These are phyloP conservation scores for Plasmodium blacklocki DNA, from an alignment of 169 alveolate genomes.

Conservation along the genomic window DNA sequence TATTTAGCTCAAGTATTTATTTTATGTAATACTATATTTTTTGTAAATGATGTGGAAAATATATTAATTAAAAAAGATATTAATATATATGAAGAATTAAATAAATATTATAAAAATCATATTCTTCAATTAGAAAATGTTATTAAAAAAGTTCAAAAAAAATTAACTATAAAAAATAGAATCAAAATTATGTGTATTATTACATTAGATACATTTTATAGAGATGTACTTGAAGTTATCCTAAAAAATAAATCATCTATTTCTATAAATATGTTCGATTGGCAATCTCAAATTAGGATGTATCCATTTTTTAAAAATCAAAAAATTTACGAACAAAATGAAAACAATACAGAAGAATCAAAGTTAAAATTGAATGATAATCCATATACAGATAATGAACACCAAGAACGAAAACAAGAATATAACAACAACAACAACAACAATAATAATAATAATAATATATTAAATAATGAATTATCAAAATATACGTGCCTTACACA, in stretches of 20 bases:
- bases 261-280: slow-evolving; percentile 93
- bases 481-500: too few species aligned
- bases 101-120: slow-evolving; percentile 83
- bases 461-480: not conserved
- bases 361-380: not conserved
- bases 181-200: slow-evolving; percentile 95
- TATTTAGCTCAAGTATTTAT: slow-evolving; percentile 62
- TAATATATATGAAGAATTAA: slow-evolving; percentile 82
- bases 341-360: not conserved
- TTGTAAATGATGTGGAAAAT: slow-evolving; percentile 76
- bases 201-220: slow-evolving; percentile 95
- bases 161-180: slow-evolving; percentile 88
- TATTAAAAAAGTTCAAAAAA: slow-evolving; percentile 93
- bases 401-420: slow-evolving; percentile 84
- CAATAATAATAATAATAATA: slow-evolving; percentile 16
- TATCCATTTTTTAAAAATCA: slow-evolving; percentile 77
- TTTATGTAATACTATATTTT: slow-evolving; percentile 61
- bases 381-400: not conserved
- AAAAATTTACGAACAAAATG: not conserved
- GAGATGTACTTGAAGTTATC: slow-evolving; percentile 94
- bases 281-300: slow-evolving; percentile 97
- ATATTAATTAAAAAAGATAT: slow-evolving; percentile 79
- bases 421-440: slow-evolving; percentile 70
- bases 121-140: slow-evolving; percentile 88
- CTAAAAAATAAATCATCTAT: slow-evolving; percentile 88